Evolutionary conservation across 192 early-diverging fungal species (phyloP), one percentile per base, ranked within the genome.

Genomic region (Coemansia sp.): DNA sequence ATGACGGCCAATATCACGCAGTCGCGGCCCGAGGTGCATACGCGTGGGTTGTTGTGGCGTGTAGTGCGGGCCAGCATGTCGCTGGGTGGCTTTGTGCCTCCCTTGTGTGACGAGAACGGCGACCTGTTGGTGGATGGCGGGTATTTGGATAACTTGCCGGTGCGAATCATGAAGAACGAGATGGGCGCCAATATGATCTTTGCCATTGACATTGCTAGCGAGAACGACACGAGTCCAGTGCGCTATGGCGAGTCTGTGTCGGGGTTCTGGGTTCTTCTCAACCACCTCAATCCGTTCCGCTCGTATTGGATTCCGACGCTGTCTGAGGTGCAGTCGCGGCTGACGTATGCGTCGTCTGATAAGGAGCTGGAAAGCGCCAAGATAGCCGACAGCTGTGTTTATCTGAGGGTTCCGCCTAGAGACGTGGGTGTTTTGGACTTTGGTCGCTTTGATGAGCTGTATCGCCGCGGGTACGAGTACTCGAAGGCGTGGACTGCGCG

Each of bases 11-110:
- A 99, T 79, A 97, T 99, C 71, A 98, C 97, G 0, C 91, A 88
- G 75, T 98, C 96, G 27, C 90, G 95, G 44, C 91, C 96, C 87
- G 97, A 98, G 66, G 88, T 95, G 6, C 95, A 98, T 78, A 90
- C 89, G 18, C 87, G 90, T 0, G 98, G 98, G 27, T 95, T 97
- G 71, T 90, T 98, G 63, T 99, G 98, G 98, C 90, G 96, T 6
- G 98, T 95, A 55, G 88, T 99, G 49, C 91, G 98, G 33, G 98
- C 98, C 3, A 97, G 95, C 47, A 99, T 99, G 98, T 97, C 95
- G 3, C 86, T 99, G 12, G 91, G 95, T 6, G 96, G 95, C 9
- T 98, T 93, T 75, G 81, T 99, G 67, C 98, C 98, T 2, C 98
- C 98, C 0, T 83, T 99, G 40, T 98, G 94, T 73, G 95, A 98